Conservation (phyloP, 1,139 yeast genomes). For the Pichia norvegensis region DNA sequence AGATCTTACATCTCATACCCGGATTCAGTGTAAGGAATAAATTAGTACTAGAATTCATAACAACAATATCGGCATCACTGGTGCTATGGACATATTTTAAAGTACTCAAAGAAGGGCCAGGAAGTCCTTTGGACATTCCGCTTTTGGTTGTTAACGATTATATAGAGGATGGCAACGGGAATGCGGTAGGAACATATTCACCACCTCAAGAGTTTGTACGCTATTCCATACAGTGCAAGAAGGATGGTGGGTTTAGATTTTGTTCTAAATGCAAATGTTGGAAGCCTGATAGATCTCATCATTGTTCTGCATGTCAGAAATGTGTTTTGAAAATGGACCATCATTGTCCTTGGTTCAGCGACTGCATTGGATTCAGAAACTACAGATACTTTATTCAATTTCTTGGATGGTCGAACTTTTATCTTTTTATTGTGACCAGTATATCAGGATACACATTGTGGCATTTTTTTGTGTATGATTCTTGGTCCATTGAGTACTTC, state of each 20-base stretch:
- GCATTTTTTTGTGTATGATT: constrained; percentile 37
- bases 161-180: constrained; percentile 19
- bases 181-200: constrained; percentile 17
- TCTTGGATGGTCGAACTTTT: constrained; percentile 48
- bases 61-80: not conserved
- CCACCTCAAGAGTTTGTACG: constrained; percentile 34
- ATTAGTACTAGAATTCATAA: not conserved
- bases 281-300: constrained; percentile 95
- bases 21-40: not conserved
- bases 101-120: constrained; percentile 49
- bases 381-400: constrained; percentile 77
- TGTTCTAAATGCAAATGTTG: constrained; percentile 73
- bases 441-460: constrained; percentile 39
- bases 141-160: constrained; percentile 29
- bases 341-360: constrained; percentile 95
- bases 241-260: constrained; percentile 44
- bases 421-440: constrained; percentile 36
- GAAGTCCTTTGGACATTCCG: constrained; percentile 48
- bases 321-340: constrained; percentile 84
- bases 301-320: constrained; percentile 63
- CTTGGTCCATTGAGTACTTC: constrained; percentile 33
- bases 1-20: constrained; percentile 6
- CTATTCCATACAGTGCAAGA: constrained; percentile 34
- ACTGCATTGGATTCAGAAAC: constrained; percentile 77
- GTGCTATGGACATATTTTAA: constrained; percentile 9